Conservation (phyloP, 768 basidiomycete genomes). For the Stropharia rugosoannulata region DNA sequence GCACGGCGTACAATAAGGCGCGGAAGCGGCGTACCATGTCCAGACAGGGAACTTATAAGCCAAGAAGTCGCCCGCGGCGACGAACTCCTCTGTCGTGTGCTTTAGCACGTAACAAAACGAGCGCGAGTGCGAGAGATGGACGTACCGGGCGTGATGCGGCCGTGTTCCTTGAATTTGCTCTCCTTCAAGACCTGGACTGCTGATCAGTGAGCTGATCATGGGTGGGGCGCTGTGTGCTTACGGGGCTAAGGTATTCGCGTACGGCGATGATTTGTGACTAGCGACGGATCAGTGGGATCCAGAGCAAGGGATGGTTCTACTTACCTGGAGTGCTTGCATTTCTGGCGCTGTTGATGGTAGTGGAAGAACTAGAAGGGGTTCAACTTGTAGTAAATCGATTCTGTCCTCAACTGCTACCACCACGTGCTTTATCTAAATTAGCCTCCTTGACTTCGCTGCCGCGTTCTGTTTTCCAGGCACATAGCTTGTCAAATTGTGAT, state of each 20-base stretch:
- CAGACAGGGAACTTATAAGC: conserved; percentile 98
- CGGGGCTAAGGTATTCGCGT: conserved; percentile 91
- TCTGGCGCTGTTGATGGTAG: conserved; percentile 14
- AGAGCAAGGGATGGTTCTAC: conserved; percentile 1
- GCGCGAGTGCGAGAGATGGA: conserved; percentile 12
- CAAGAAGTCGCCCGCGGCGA: conserved; percentile 96
- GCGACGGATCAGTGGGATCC: conserved; percentile 3
- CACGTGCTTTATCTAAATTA: conserved; percentile 26
- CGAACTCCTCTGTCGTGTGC: conserved; percentile 80
- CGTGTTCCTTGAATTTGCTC: conserved; percentile 99
- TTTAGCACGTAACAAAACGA: conserved; percentile 14
- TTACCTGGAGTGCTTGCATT: conserved; percentile 45
- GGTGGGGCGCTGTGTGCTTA: conserved; percentile 35
- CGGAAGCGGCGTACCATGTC: conserved; percentile 70
- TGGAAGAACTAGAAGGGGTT: conserved; percentile 18
- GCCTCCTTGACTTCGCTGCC: background rate
- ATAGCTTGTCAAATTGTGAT: no score
- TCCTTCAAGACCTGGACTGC: conserved; percentile 83
- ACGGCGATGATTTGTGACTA: conserved; percentile 94
- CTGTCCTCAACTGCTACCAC: conserved; percentile 16
- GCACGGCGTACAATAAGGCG: background rate
- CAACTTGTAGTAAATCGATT: conserved; percentile 28
- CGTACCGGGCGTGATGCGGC: conserved; percentile 90
- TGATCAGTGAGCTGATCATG: conserved; percentile 27
- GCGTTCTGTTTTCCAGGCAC: background rate